These are phyloP conservation scores for Melastoma malabathricum DNA, from an alignment of 345 rosid species.

Conservation along the genomic window DNA sequence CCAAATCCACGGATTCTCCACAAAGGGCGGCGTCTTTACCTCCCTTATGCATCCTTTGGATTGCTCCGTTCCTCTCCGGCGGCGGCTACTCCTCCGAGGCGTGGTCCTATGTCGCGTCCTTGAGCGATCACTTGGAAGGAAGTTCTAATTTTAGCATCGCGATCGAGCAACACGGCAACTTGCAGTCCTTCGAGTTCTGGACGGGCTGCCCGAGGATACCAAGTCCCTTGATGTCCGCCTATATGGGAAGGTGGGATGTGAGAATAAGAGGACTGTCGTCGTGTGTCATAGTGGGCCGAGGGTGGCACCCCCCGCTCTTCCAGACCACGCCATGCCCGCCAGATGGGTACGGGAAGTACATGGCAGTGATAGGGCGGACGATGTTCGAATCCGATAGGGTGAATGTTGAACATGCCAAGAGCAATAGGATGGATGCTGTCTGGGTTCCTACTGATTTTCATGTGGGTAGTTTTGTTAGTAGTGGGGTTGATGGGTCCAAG, in stretches of 20 bases:
- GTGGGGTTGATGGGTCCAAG: conserved; percentile 68
- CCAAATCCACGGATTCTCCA: no score
- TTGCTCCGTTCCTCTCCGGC: conserved; percentile 87
- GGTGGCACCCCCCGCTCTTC: conserved; percentile 82
- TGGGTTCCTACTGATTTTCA: conserved; percentile 93
- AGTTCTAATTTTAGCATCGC: conserved; percentile 37
- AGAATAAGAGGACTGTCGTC: conserved; percentile 46
- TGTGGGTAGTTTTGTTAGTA: conserved; percentile 46
- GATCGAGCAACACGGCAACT: conserved; percentile 70
- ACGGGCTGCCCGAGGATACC: conserved; percentile 41
- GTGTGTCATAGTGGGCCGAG: conserved; percentile 94
- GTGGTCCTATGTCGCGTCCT: conserved; percentile 64
- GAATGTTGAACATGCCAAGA: conserved; percentile 37
- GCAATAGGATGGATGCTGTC: conserved; percentile 61
- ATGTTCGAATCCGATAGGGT: conserved; percentile 87
- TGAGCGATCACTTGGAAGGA: conserved; percentile 18
- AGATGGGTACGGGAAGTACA: conserved; percentile 31
- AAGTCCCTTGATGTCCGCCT: conserved; percentile 35
- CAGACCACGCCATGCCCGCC: conserved; percentile 76
- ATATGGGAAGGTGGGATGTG: conserved; percentile 30
- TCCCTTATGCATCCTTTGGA: conserved; percentile 60
- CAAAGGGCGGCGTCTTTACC: conserved; percentile 6
- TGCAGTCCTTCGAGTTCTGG: conserved; percentile 46
- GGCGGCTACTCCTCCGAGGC: conserved; percentile 95
- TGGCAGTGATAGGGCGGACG: conserved; percentile 60